A percentile compares a stretch with the other conserved stretches of the same genome.
These are phyloP conservation scores for Fusarium coicis DNA, from an alignment of 2,329 filamentous ascomycete genomes.

Conservation along the genomic window DNA sequence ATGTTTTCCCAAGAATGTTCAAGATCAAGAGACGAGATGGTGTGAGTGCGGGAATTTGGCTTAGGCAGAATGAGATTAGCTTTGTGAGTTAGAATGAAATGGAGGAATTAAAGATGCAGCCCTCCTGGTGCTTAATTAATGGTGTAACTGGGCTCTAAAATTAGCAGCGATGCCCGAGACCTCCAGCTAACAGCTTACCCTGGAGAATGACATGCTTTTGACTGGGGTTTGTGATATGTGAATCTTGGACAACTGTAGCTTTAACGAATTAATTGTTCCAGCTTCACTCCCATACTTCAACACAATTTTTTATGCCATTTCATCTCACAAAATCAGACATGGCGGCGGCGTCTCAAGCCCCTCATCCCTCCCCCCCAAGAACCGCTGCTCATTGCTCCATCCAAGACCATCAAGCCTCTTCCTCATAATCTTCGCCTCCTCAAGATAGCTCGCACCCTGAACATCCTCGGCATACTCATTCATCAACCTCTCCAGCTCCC, in stretches of 20 bases:
- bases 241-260: neutral
- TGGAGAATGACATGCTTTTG: neutral
- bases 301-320: too few species aligned
- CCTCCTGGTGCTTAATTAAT: neutral
- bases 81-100: neutral
- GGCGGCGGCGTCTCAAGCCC: neutral
- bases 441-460: constrained; percentile 11
- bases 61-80: neutral
- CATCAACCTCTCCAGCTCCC: constrained; percentile 14
- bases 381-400: neutral
- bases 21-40: neutral
- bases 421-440: constrained; percentile 4
- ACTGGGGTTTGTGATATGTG: neutral
- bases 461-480: constrained; percentile 7
- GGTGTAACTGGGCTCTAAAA: neutral
- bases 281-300: rapidly evolving
- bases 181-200: neutral
- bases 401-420: neutral
- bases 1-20: neutral
- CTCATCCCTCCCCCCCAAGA: neutral
- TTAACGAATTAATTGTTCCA: neutral
- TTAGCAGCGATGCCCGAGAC: neutral
- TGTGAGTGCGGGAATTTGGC: neutral
- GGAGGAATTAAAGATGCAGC: neutral
- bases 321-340: constrained; percentile 13